Base-by-base conservation (phyloP, 768 basidiomycete species). In the Macrolepiota fuliginosa region DNA sequence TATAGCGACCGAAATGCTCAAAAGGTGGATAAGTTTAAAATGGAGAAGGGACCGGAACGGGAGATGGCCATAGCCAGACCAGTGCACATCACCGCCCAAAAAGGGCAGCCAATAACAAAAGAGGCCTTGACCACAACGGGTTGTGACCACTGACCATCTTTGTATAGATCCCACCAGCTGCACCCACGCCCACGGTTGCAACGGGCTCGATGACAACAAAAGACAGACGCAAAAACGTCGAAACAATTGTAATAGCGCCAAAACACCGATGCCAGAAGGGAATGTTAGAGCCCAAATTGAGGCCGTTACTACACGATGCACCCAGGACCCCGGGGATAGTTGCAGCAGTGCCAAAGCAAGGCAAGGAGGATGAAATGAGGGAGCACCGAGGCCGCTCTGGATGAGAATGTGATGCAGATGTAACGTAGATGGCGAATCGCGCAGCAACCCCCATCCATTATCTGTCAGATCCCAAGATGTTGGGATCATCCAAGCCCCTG, bases 171-270 rank as follows among this genome's bases (percentile, higher is more conserved):
- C 19, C 39, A 40, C 32, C n/a, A n/a, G 7, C 40, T 10, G 24
- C 22, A 19, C 57, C 46, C 57, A 58, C 32, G 46, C 46, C 46
- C 57, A 50, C 57, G 57, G 46, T 58, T 35, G 7, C 40, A 45
- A 29, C 54, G 15, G 40, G 19, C 32, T 22, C 49, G 13, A 37
- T 24, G 10, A 22, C 15, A 55, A 55, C 39, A 55, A 55, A 55
- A 55, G 15, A 15, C 51, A n/a, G 17, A 11, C 32, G 39, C 54
- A 40, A 42, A 55, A 25, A 25, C 22, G 36, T 37, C 11, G 39
- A 19, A 53, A 59, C 50, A 53, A 52, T 59, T 50, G 39, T 39
- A 27, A 27, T 32, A 7, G 7, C 7, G 7, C 29, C 29, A 7
- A 7, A 7, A 3, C 19, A 55, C 27, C 22, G 54, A 40, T 13